Evolutionary conservation across 345 rosid genomes (phyloP), one percentile per base, ranked within the genome.

Genomic region (Trapa bicornis): DNA sequence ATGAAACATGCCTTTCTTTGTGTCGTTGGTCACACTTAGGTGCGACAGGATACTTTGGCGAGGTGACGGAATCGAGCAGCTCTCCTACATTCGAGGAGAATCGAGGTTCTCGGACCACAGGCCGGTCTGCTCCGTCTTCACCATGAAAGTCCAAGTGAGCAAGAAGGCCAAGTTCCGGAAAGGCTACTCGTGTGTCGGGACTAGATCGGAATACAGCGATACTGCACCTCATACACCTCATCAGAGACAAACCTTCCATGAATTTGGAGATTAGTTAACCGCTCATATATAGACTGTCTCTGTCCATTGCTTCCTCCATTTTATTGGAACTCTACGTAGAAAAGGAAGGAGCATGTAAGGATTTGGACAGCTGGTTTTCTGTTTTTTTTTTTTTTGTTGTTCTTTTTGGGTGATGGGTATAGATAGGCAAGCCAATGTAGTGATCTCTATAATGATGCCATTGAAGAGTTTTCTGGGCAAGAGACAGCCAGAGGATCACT

Each of bases 71-170:
- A 89, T 91, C 11, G 93, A 87, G 38, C 97, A 91, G n/a, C 63
- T 89, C 48, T 85, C 88, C 0, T 95, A 95, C 61, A 68, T 80
- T 0, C 79, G 99, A 0, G 96, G 87, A 1, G 99, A 95, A 65
- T 91, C 97, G 0, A 81, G 92, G 78, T 89, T 95, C 69, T 95
- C 99, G 0, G 96, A 95, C 66, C 99, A 94, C 75, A 75, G 99
- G 70, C 97, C 99, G 1, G 99, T 95, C 16, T 95, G 93, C 15
- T 84, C 96, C 0, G 75, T 86, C 15, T 91, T 95, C 69, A 80
- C 86, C 0, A 83, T 89, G 65, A 86, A 82, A 58, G 92, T 87
- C 38, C 71, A 80, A 69, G 78, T 77, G 72, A 87, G 72, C 63
- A 75, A 75, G 37, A 71, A 22, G 56, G 72, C 64, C 73, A 80